Conservation (phyloP, 208 protist species). For the Leishmania aethiopica region DNA sequence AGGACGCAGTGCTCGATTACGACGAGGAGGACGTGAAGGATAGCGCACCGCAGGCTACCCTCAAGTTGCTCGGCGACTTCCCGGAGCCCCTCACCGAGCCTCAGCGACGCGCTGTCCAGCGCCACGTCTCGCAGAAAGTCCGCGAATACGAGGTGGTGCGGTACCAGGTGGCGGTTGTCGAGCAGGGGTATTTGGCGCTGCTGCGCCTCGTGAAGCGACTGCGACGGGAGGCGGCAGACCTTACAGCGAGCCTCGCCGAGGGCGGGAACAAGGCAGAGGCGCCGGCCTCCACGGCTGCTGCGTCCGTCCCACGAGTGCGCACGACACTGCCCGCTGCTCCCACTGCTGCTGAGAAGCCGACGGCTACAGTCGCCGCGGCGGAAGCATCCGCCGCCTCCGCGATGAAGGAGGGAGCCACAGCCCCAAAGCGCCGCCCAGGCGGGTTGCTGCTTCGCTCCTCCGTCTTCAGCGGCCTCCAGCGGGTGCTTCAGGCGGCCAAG, state of each 20-base stretch:
- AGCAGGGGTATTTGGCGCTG: conserved; percentile 52
- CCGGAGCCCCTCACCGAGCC: conserved; percentile 64
- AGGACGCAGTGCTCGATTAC: conserved; percentile 10
- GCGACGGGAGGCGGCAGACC: conserved; percentile 31
- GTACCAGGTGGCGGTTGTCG: conserved; percentile 37
- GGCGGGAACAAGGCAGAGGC: conserved; percentile 1
- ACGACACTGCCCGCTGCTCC: not conserved
- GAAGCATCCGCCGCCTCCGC: not conserved
- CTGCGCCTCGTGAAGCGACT: conserved; percentile 48
- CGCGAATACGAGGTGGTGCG: conserved; percentile 50
- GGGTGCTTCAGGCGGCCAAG: conserved; percentile 54
- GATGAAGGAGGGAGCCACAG: conserved; percentile 12
- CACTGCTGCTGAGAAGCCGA: not conserved
- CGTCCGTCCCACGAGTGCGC: not conserved
- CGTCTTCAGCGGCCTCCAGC: conserved; percentile 75
- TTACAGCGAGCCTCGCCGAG: conserved; percentile 31
- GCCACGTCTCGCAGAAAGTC: conserved; percentile 39
- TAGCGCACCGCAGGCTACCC: conserved; percentile 22
- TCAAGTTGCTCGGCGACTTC: conserved; percentile 58
- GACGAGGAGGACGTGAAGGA: conserved; percentile 11
- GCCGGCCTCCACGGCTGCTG: not conserved
- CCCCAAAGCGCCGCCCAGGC: conserved; percentile 23
- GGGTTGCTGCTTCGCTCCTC: conserved; percentile 44
- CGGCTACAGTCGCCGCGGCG: not conserved
- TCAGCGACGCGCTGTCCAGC: conserved; percentile 49